Percentiles rank a stretch among this genome's conserved stretches.
Evolutionary conservation across 768 basidiomycete species (phyloP).

Genomic region (Mycena kentingensis): DNA sequence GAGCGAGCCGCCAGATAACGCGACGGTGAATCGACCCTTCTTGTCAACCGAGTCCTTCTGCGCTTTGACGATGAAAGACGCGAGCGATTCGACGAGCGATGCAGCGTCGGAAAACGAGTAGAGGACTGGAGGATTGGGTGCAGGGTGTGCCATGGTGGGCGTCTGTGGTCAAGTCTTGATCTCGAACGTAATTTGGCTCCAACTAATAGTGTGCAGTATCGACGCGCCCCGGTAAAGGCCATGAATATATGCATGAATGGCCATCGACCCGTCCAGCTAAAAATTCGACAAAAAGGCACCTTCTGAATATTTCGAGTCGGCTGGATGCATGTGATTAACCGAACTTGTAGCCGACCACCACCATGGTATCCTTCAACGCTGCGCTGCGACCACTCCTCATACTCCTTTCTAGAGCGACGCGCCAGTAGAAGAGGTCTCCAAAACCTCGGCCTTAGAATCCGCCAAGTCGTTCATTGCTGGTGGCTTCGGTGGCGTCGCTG

Average conservation of each 20-base stretch:
- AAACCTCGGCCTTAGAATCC: slow-evolving; percentile 46
- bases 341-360: too few relatives aligned
- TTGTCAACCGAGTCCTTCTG: slow-evolving; percentile 89
- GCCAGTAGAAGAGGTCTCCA: slow-evolving; percentile 39
- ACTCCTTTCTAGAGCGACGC: slow-evolving; percentile 34
- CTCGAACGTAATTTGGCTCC: too few relatives aligned
- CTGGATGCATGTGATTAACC: too few relatives aligned
- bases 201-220: too few relatives aligned
- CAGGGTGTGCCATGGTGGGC: slow-evolving; percentile 46
- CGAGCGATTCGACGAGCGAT: slow-evolving; percentile 65
- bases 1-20: slow-evolving; percentile 91
- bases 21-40: slow-evolving; percentile 88
- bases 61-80: slow-evolving; percentile 79
- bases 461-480: slow-evolving; percentile 90
- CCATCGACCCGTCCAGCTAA: too few relatives aligned
- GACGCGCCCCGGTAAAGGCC: too few relatives aligned
- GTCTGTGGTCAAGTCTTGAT: too few relatives aligned
- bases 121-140: slow-evolving; percentile 70
- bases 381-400: too few relatives aligned
- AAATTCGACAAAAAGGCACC: too few relatives aligned
- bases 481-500: slow-evolving; percentile 86
- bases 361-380: too few relatives aligned
- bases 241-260: too few relatives aligned
- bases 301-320: too few relatives aligned
- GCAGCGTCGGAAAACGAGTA: slow-evolving; percentile 63